phyloP scores from a whole-genome alignment of 352 stramenopile genomes.

The Globisporangium alternatum region DNA sequence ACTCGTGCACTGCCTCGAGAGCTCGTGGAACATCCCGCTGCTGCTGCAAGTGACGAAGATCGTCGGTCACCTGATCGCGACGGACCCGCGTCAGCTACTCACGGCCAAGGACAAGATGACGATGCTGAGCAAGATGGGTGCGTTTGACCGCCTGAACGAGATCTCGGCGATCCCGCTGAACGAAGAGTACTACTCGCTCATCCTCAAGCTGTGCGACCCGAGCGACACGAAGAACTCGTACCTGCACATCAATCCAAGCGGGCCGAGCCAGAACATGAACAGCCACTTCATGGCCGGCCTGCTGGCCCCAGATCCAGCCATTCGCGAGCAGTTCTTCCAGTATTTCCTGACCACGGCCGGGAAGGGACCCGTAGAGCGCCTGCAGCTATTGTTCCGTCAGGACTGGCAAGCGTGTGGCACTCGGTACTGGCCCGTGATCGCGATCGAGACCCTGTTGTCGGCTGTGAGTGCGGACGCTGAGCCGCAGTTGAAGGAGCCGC shows the following conservation, averaged over 20 bases:
- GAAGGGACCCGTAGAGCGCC: slow-evolving; percentile 38
- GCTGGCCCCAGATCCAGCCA: slow-evolving; percentile 59
- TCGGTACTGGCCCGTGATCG: slow-evolving; percentile 81
- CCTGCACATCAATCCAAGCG: slow-evolving; percentile 61
- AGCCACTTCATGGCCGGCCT: slow-evolving; percentile 80
- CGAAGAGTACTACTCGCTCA: slow-evolving; percentile 75
- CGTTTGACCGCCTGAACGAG: slow-evolving; percentile 83
- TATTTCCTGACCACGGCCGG: slow-evolving; percentile 55
- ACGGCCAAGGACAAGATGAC: slow-evolving; percentile 88
- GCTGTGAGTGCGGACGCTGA: slow-evolving; percentile 28
- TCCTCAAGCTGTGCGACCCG: slow-evolving; percentile 74
- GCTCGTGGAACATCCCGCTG: slow-evolving; percentile 80
- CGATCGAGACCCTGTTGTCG: slow-evolving; percentile 67
- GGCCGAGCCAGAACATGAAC: slow-evolving; percentile 63
- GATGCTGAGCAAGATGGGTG: slow-evolving; percentile 82
- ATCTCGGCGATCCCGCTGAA: slow-evolving; percentile 79
- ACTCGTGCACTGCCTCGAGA: slow-evolving; percentile 82
- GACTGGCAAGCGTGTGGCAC: slow-evolving; percentile 87
- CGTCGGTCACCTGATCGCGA: slow-evolving; percentile 61
- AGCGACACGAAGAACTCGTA: slow-evolving; percentile 65
- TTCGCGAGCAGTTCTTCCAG: slow-evolving; percentile 70
- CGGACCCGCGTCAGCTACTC: slow-evolving; percentile 58
- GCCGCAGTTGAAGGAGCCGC: slow-evolving; percentile 14
- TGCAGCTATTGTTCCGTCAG: slow-evolving; percentile 75
- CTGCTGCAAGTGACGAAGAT: slow-evolving; percentile 83